These are phyloP conservation scores for Nelumbo lutea DNA, from an alignment of 164 flowering plant species.

Conservation along the genomic window DNA sequence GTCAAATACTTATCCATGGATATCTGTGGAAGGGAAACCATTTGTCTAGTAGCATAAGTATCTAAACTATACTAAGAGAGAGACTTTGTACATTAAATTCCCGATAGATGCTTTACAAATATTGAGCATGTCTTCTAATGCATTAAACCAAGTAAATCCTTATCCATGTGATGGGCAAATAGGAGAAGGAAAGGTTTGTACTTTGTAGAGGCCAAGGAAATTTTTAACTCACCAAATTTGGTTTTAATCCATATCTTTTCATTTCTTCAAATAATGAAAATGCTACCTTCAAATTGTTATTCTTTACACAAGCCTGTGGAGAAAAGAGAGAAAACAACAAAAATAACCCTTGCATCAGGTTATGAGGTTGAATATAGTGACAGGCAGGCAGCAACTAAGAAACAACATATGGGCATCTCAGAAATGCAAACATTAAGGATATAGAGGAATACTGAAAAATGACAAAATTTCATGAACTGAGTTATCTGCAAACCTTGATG, in stretches of 20 bases:
- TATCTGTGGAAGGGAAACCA: neutral
- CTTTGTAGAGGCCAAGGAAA: too few species aligned
- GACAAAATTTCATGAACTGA: conserved; percentile 2
- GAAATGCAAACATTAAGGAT: neutral
- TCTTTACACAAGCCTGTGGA: conserved; percentile 67
- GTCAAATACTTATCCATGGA: neutral
- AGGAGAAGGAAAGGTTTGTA: too few species aligned
- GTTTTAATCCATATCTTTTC: conserved; percentile 56
- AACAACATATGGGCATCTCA: neutral
- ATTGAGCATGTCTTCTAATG: neutral
- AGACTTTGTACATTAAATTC: neutral
- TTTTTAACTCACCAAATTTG: conserved; percentile 60
- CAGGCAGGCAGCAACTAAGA: neutral
- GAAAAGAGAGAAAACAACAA: conserved; percentile 10
- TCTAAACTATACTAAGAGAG: neutral
- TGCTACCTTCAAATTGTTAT: conserved; percentile 47
- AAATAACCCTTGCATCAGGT: neutral
- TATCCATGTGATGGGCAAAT: too few species aligned
- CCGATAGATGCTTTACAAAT: neutral
- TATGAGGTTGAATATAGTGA: neutral
- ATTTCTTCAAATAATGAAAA: conserved; percentile 70
- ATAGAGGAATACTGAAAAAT: neutral
- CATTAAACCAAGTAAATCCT: neutral
- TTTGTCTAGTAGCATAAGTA: too few species aligned
- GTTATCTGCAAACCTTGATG: conserved; percentile 54